Evolutionary conservation across 441 rosid species (phyloP), one percentile per base, ranked within the genome.

Genomic region (Corymbia calophylla): DNA sequence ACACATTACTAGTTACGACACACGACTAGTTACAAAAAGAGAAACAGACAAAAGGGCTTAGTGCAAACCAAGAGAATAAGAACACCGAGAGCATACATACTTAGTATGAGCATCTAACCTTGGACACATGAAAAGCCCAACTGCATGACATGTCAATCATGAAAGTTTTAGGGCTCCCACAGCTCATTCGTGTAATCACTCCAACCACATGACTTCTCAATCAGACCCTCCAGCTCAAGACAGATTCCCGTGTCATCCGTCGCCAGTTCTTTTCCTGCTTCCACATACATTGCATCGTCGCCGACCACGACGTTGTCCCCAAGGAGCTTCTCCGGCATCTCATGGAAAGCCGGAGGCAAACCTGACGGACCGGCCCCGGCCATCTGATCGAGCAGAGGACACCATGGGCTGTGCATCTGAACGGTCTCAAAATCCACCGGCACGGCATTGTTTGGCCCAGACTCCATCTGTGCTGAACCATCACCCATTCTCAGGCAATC

Each of bases 211-310:
- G 93, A 93, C 90, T 91, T 93, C 64, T 91, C 92, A 44, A 94
- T 92, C 92, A 95, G 80, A 88, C 92, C 95, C 90, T 96, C 95
- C 88, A 27, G 89, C 91, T 95, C 97, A n/a, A 93, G 91, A 91
- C 92, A 93, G 70, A 96, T 86, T 47, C 91, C 93, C 0, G 92
- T 91, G 87, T 95, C 95, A 77, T 92, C 92, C 77, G 91, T 88
- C 25, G 66, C 2, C 15, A 90, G 93, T 39, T 91, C 94, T 7
- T 91, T 92, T 62, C 17, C 91, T 51, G 18, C 89, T 84, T 90
- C 70, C n/a, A n/a, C 70, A 14, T 64, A 8, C 35, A 11, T 29
- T 9, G 35, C 32, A 6, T n/a, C 31, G 32, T 29, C 35, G 70
- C 70, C 91, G 21, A 68, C 48, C 8, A 86, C 88, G 29, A 84